Base-by-base conservation (phyloP, 2,329 filamentous ascomycete species). In the Pyricularia sp. region DNA sequence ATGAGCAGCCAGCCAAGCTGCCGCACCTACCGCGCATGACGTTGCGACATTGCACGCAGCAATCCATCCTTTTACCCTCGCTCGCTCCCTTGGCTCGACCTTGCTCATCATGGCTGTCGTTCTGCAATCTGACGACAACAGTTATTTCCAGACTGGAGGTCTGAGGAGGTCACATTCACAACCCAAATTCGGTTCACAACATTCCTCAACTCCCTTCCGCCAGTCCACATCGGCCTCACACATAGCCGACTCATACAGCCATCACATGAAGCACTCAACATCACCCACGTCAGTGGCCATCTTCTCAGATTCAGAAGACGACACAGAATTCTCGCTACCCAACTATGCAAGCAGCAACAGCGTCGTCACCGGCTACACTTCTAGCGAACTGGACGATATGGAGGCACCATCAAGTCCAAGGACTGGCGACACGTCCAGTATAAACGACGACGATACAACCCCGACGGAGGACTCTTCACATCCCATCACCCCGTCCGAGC, bases 141-240 rank as follows among this genome's bases (percentile, higher is more conserved):
- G 77, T 69, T 82, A 82, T 72, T 87, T 86, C 73, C 78, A 78
- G 60, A 75, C 82, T 19, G 78, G 81, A 62, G 73, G 79, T 28
- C 73, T 87, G 69, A 81, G 81, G 68, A 82, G 85, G 66, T 86
- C 85, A 13, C 82, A 85, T 68, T 87, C 85, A 3, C 83, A 86
- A 69, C 78, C 81, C 63, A 84, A 81, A 69, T 84, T 87, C 65
- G 73, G 77, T 66, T 74, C 79, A 9, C 75, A 75, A 64, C 74
- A 76, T 28, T 72, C 76, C 4, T 71, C 72, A 28, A n/a, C 40
- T 49, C 40, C 40, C 19, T 81, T 81, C 65, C 77, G 76, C 68
- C 72, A 77, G 10, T 78, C 83, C 22, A 70, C 79, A 60, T 78
- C 82, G 8, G 75, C 78, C 13, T 78, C 77, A 40, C 77, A 77